A percentile compares a stretch with the other conserved stretches of the same genome.
Conservation (phyloP, 495 filamentous ascomycete species). For the Hapsidospora chrysogenum region DNA sequence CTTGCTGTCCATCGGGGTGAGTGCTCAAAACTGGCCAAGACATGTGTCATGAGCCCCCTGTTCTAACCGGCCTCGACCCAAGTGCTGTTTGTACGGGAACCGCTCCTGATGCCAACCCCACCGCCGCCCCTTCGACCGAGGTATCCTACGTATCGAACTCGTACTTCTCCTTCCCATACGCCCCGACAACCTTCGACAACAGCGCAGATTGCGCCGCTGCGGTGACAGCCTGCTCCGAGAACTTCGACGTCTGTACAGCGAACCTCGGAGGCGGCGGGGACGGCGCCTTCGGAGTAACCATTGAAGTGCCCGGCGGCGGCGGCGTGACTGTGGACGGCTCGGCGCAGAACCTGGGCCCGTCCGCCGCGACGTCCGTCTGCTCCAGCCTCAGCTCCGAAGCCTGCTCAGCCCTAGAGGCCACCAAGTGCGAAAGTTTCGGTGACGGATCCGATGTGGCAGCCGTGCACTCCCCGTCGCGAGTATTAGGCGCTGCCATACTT, state of each 20-base stretch:
- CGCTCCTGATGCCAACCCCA: constrained; percentile 15
- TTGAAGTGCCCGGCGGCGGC: constrained; percentile 39
- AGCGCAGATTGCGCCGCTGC: constrained; percentile 47
- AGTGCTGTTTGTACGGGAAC: constrained; percentile 30
- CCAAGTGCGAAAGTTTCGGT: constrained; percentile 39
- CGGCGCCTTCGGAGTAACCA: constrained; percentile 43
- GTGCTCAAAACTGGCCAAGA: constrained; percentile 7
- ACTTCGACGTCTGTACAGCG: constrained; percentile 46
- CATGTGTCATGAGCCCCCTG: too few species aligned
- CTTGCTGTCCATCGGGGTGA: constrained; percentile 28
- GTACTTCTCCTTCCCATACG: constrained; percentile 49
- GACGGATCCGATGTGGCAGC: too few species aligned
- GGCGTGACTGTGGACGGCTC: constrained; percentile 23
- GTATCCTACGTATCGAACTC: constrained; percentile 29
- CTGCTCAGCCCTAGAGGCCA: constrained; percentile 39
- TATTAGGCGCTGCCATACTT: too few species aligned
- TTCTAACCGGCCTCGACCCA: constrained; percentile 1
- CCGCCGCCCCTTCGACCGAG: constrained; percentile 25
- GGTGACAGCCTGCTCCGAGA: constrained; percentile 44
- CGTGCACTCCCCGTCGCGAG: too few species aligned
- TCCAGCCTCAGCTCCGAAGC: constrained; percentile 42
- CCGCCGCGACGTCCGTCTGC: constrained; percentile 46
- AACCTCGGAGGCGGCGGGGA: constrained; percentile 34
- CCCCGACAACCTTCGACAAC: constrained; percentile 50
- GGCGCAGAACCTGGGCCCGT: constrained; percentile 13